Base-by-base conservation (phyloP, 176 grass and related monocot genomes). In the Carex myosuroides region DNA sequence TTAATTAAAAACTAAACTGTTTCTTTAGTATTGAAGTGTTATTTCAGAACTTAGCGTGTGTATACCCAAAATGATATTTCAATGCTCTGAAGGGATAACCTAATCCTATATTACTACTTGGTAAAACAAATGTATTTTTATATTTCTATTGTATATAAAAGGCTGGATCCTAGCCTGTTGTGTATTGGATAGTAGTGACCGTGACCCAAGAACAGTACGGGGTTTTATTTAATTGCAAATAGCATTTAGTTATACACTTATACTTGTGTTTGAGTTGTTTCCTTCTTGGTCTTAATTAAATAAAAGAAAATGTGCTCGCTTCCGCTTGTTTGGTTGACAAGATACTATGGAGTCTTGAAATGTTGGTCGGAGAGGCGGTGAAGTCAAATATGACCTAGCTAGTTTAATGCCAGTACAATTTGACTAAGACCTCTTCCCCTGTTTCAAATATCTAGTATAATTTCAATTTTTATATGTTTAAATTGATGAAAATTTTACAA, bases 311-410 rank as follows among this genome's bases (percentile, higher is more conserved):
- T 30, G 14, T 46, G 52, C 24, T 81, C 42, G 60, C n/a, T 68
- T 67, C 62, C 42, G 60, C n/a, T 68, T 67, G 80, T 67, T 83
- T 68, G 80, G 61, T 83, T 80, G 61, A 83, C 80, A 65, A 68
- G 62, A 65, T 11, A 67, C 63, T 33, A 53, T 33, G 0, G 33
- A 35, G 33, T 3, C 33, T 35, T 5, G 41, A 50, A 26, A 65
- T 26, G 16, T 82, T 80, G 8, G 12, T 52, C 22, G 14, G 3
- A 29, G 1, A 10, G 13, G 26, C 53, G n/a, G 37, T 67, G 42
- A 83, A 83, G 80, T 83, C 80, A 83, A 83, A 83, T 66, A 66
- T 83, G 80, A 83, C 62, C 26, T 44, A 52, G 80, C 26, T 44
- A 52, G 80, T 68, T 42, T 82, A 52, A 3, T 24, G 6, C 80